Conservation (phyloP, 108 stramenopile species). For the Parmales sp. region DNA sequence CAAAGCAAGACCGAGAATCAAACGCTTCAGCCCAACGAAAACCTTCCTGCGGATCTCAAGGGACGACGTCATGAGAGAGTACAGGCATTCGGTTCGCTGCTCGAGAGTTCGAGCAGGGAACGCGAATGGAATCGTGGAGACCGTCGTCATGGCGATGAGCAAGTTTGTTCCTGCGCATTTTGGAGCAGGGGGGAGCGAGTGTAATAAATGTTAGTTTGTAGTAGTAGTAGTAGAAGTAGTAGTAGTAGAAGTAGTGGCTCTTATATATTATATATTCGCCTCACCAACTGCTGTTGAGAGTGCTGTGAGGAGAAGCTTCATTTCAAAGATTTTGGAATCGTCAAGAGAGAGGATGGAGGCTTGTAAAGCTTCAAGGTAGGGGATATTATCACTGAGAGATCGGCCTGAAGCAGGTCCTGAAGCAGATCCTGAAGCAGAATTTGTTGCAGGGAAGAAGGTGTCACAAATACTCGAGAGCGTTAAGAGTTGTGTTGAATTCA, state of each 20-base stretch:
- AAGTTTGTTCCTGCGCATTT: not conserved
- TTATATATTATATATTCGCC: too few relatives aligned
- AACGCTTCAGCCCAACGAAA: not conserved
- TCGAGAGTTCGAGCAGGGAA: not conserved
- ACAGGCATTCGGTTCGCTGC: not conserved
- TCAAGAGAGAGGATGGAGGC: too few relatives aligned
- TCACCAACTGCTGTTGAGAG: too few relatives aligned
- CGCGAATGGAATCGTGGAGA: not conserved
- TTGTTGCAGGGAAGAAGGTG: not conserved
- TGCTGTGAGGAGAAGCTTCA: too few relatives aligned
- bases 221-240: too few relatives aligned
- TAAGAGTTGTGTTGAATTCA: not conserved
- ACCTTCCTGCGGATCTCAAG: not conserved
- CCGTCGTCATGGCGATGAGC: not conserved
- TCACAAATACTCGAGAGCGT: not conserved
- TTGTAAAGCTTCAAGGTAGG: too few relatives aligned
- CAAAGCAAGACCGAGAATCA: not conserved
- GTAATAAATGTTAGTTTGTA: too few relatives aligned
- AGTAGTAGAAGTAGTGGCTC: too few relatives aligned
- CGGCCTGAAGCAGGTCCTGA: not conserved
- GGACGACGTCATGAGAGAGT: too few relatives aligned
- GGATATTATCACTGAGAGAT: not conserved
- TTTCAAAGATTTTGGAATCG: too few relatives aligned
- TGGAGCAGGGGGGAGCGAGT: not conserved
- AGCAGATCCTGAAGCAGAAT: not conserved